Evolutionary conservation across 148 eudicot species (phyloP), one percentile per base, ranked within the genome.

Genomic region (Vaccinium macrocarpon): DNA sequence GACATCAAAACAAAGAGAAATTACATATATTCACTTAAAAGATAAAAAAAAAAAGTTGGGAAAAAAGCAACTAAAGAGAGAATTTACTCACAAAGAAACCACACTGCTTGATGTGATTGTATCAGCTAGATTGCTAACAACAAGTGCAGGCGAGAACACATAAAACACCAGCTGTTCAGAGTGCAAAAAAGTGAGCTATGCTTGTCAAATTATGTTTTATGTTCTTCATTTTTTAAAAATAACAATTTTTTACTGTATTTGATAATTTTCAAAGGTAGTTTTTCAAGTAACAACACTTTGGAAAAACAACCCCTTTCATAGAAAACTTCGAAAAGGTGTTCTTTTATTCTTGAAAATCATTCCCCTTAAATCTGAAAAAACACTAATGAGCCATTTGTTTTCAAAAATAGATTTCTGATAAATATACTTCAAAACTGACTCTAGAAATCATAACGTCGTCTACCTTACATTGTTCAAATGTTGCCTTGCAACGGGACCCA

Each of bases 141-240:
- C 89, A 76, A 91, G 90, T 78, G 92, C 88, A 23, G 95, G 95
- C 73, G 82, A 86, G 75, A 90, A 91, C 18, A 91, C 88, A 38
- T 87, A 93, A 82, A 90, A 93, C 49, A 93, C 91, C 57, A 93
- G 70, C 95, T 93, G 95, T 70, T 79, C 38, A 79, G 48, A 27
- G 50, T 1, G 35, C 35, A 27, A 6, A 52, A 12, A 25, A 42
- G 59, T 29, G 50, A 61, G 53, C 6, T 61, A 32, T 27, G 35
- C 38, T 82, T 19, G 55, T 38, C 42, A 80, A 71, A 57, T 25
- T 13, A 6, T 71, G 19, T 10, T 32, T 32, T 27, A 8, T 13
- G 11, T 0, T 14, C 0, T 71, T 70, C 16, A 5, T 59, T 59
- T 18, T 59, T 7, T 0, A n/a, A 11, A 62, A 62, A 8, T 5